Evolutionary conservation across 2,329 filamentous ascomycete species (phyloP).

Genomic region (Diaporthe aspalathi): DNA sequence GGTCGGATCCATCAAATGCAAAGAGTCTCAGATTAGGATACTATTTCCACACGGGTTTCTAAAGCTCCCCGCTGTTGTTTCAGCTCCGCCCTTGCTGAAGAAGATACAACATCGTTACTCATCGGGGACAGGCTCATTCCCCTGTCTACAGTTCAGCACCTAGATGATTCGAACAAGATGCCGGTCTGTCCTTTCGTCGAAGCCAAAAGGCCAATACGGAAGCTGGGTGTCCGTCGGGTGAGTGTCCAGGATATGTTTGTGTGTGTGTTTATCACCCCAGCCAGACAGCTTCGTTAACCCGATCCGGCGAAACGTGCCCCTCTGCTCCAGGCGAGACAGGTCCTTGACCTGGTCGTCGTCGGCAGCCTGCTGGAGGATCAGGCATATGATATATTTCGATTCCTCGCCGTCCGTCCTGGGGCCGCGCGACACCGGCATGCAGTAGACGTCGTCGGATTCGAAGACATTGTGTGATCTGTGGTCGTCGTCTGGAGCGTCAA

Average conservation of each 20-base stretch:
- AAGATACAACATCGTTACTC: too few relatives aligned
- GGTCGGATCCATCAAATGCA: too few relatives aligned
- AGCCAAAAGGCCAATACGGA: not conserved
- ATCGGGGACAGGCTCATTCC: too few relatives aligned
- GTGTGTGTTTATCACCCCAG: not conserved
- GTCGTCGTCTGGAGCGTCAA: constrained; percentile 9
- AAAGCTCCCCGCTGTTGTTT: too few relatives aligned
- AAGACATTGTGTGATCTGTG: not conserved
- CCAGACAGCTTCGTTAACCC: constrained; percentile 26
- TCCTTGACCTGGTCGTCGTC: not conserved
- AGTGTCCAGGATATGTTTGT: not conserved
- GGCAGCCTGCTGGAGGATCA: constrained; percentile 6
- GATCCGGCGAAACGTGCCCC: constrained; percentile 1
- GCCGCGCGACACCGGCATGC: constrained; percentile 7
- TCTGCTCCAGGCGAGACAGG: not conserved
- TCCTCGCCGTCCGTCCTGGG: not conserved
- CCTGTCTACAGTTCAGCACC: too few relatives aligned
- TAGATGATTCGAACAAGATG: too few relatives aligned
- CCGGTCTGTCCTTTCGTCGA: not conserved
- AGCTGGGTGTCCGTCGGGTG: not conserved
- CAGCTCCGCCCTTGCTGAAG: too few relatives aligned
- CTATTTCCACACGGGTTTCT: too few relatives aligned
- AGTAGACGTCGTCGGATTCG: not conserved
- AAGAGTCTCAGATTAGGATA: too few relatives aligned
- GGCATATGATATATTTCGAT: constrained; percentile 25